Evolutionary conservation across 805 yeast genomes (phyloP), one percentile per base, ranked within the genome.

Genomic region (Wickerhamiella alocasiicola): DNA sequence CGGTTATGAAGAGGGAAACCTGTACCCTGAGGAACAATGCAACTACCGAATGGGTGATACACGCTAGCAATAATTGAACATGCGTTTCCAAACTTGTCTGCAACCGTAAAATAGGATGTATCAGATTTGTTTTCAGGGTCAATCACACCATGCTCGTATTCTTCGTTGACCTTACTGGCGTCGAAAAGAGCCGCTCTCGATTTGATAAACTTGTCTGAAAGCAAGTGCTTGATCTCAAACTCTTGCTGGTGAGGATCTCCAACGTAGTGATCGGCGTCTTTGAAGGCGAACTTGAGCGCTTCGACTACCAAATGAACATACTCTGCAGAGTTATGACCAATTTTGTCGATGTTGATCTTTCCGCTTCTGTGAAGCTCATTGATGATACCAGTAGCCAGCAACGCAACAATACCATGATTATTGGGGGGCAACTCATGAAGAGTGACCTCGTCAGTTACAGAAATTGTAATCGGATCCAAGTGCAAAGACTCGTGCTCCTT

Each of bases 391-490:
- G 80, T 57, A 0, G 88, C 76, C 13, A 79, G 60, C 37, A 81
- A 61, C 0, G 87, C 91, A 33, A 81, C 81, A 11, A 81, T 58
- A 6, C 93, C 93, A 41, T 81, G 83, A 3, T 88, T 83, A 56
- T 76, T 81, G 11, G 94, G 94, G 9, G 94, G 91, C 46, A 81
- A 75, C 55, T 81, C 91, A 82, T 87, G 78, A 19, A 81, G 63
- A 21, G 65, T 67, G 36, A 68, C 64, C 9, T 71, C 80, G 35
- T 70, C 61, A 42, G 74, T 66, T 9, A 51, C 46, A 6, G 45
- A 35, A 41, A 71, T 56, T 13, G 61, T 59, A 15, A 81, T 71
- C 2, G 93, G 88, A 1, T 76, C 77, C 18, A 79, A 78, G 49
- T 72, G 67, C 0, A 78, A 67, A 1, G 85, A 70, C 0, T 67